Percentiles rank a stretch among this genome's conserved stretches.
Conservation (phyloP, 1,139 yeast species). For the Ashbya aceris region DNA sequence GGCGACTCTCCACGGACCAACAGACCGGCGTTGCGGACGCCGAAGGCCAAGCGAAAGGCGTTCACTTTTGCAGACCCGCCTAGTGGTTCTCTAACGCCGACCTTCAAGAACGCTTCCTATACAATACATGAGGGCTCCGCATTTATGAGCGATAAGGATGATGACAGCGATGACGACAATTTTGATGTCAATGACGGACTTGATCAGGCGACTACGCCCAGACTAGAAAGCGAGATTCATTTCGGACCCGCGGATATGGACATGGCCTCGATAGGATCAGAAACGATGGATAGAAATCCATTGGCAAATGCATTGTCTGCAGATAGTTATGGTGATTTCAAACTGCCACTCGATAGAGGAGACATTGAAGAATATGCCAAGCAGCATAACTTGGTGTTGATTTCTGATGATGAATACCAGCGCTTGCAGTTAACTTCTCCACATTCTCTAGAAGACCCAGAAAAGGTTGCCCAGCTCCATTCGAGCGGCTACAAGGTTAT, state of each 20-base stretch:
- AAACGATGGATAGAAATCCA: constrained; percentile 7
- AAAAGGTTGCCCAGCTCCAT: constrained; percentile 7
- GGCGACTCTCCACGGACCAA: not conserved
- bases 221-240: not conserved
- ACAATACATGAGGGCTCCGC: not conserved
- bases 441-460: not conserved
- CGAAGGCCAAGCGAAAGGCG: not conserved
- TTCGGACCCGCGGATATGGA: constrained; percentile 10
- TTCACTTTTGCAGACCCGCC: not conserved
- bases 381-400: constrained; percentile 40
- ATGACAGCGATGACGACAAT: not conserved
- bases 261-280: constrained; percentile 4
- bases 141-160: not conserved
- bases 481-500: constrained; percentile 9
- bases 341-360: constrained; percentile 26
- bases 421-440: not conserved
- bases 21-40: not conserved
- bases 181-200: not conserved
- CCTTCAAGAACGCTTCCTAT: not conserved
- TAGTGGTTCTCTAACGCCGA: not conserved
- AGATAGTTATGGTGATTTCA: constrained; percentile 9
- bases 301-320: constrained; percentile 4
- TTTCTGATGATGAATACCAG: constrained; percentile 42
- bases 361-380: constrained; percentile 43
- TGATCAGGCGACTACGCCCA: not conserved